phyloP scores from a whole-genome alignment of 495 filamentous ascomycete genomes.

The Aspergillus carlsbadensis region DNA sequence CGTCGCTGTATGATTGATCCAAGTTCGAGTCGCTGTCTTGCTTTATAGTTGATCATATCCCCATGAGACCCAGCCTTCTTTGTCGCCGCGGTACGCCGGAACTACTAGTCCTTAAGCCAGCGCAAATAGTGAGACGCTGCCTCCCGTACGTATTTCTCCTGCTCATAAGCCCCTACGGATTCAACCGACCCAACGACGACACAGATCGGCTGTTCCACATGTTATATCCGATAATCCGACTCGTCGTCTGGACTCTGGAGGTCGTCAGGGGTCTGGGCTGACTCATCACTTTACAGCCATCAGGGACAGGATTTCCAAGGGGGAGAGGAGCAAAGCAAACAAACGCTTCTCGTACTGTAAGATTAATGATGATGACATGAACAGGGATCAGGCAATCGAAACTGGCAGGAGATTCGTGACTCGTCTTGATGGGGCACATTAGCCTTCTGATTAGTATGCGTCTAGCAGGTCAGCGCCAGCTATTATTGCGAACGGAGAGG shows the following conservation, averaged over 20 bases:
- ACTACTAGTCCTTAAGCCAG: not conserved
- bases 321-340: slow-evolving; percentile 13
- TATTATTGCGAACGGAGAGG: not conserved
- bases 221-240: not conserved
- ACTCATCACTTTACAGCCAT: slow-evolving; percentile 5
- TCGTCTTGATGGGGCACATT: slow-evolving; percentile 12
- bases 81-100: not conserved
- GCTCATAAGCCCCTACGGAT: not conserved
- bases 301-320: not conserved
- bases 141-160: no score
- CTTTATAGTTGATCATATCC: slow-evolving; percentile 6
- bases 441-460: not conserved
- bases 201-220: no score
- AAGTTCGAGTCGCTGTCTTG: not conserved
- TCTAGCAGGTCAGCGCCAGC: not conserved
- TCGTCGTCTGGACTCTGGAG: not conserved
- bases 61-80: not conserved
- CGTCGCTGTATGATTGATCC: not conserved
- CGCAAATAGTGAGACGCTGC: not conserved
- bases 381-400: slow-evolving; percentile 22
- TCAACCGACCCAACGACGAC: not conserved
- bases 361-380: slow-evolving; percentile 2
- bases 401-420: slow-evolving; percentile 10
- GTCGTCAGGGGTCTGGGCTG: not conserved
- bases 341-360: not conserved